Evolutionary conservation across 441 rosid genomes (phyloP), one percentile per base, ranked within the genome.

Genomic region (Breynia disticha): DNA sequence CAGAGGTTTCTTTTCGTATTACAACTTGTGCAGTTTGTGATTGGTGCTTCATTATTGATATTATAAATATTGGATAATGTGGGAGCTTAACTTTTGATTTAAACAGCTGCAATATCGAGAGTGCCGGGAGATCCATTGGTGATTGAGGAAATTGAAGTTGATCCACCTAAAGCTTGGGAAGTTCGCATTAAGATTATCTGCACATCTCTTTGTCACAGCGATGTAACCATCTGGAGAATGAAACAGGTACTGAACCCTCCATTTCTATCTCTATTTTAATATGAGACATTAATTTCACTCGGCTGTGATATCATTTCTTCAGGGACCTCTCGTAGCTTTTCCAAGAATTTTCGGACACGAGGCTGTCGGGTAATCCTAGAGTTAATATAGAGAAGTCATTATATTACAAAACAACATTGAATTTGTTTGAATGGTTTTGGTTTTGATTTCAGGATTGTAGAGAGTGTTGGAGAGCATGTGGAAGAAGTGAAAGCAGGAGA

Each of bases 341-440:
- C 90, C 90, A 5, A 77, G 76, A 64, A 79, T 87, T 41, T 56
- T 84, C 2, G 86, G 86, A 20, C 90, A 87, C 44, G 86, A 87
- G 71, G 83, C 96, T 1, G 79, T 69, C 52, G 87, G 90, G 91
- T 83, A 74, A 28, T 28, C n/a, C n/a, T n/a, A n/a, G n/a, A n/a
- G n/a, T n/a, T n/a, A n/a, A n/a, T n/a, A n/a, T n/a, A n/a, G n/a
- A n/a, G n/a, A n/a, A n/a, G n/a, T n/a, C n/a, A n/a, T n/a, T n/a
- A n/a, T n/a, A n/a, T n/a, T n/a, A n/a, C n/a, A n/a, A n/a, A n/a
- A n/a, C n/a, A n/a, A n/a, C n/a, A n/a, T 15, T 13, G 18, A 45
- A 45, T 8, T 19, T 46, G 0, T 47, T 21, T 7, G 7, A 20
- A 6, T 53, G 5, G 16, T 7, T 16, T 16, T 20, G 11, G 7